Evolutionary conservation across 257 asterid genomes (phyloP).

Genomic region (Solanum acaule): DNA sequence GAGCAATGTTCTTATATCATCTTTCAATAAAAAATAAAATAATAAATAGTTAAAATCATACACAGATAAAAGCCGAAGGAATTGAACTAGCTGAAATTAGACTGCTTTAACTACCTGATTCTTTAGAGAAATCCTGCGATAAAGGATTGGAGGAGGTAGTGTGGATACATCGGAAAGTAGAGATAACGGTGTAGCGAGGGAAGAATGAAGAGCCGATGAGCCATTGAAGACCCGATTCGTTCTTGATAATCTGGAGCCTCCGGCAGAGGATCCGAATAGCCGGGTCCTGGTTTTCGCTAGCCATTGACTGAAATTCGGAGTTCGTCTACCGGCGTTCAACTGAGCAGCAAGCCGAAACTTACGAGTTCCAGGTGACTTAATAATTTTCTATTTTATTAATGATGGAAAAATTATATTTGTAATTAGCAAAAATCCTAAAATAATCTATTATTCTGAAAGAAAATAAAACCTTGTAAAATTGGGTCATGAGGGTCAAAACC

Average conservation of each 20-base stretch:
- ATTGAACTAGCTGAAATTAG: background rate
- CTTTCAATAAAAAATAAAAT: conserved; percentile 20
- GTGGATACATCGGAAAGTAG: conserved; percentile 75
- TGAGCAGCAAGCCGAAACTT: background rate
- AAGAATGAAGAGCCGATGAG: conserved; percentile 61
- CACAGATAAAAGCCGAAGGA: background rate
- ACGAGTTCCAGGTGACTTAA: background rate
- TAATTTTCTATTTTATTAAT: no score
- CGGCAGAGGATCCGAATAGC: conserved; percentile 46
- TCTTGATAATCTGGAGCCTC: conserved; percentile 30
- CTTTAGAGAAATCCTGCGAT: conserved; percentile 45
- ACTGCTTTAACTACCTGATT: conserved; percentile 44
- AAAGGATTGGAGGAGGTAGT: conserved; percentile 35
- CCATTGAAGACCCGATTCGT: conserved; percentile 62
- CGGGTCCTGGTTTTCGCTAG: background rate
- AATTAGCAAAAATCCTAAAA: background rate
- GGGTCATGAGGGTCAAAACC: background rate
- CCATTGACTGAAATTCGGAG: background rate
- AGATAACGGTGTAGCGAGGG: conserved; percentile 42
- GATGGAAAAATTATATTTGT: background rate
- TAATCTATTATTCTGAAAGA: background rate
- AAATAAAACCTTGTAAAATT: no score
- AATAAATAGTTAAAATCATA: background rate
- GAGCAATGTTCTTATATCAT: conserved; percentile 56
- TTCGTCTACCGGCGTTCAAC: background rate